These are phyloP conservation scores for Arthrobotrys pseudoclavata DNA, from an alignment of 2,329 filamentous ascomycete genomes.

Conservation along the genomic window DNA sequence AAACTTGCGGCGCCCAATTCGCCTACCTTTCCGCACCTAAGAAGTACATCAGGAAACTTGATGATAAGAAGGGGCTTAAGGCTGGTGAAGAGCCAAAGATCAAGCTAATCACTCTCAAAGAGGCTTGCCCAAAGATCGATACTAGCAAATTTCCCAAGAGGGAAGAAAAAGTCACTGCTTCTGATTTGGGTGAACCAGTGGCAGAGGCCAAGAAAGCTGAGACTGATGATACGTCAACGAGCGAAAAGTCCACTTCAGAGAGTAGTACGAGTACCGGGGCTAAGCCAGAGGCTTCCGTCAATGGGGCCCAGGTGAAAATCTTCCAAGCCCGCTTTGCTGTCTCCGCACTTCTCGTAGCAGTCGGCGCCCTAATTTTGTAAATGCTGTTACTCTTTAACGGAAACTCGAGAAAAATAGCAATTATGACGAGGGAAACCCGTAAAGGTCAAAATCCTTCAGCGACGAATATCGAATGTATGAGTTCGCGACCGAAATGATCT, in stretches of 20 bases:
- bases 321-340: conserved; percentile 31
- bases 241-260: conserved; percentile 4
- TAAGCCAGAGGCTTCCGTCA: conserved; percentile 7
- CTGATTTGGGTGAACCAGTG: conserved; percentile 1
- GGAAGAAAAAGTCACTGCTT: conserved; percentile 15
- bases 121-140: conserved; percentile 38
- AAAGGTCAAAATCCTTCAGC: background rate
- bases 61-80: background rate
- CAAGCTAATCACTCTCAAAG: conserved; percentile 19
- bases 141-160: conserved; percentile 48
- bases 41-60: conserved; percentile 18
- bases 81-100: background rate
- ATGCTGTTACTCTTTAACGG: background rate
- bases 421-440: background rate
- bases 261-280: background rate
- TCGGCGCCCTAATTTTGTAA: conserved; percentile 27
- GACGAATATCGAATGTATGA: background rate
- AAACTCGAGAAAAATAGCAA: background rate
- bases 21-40: conserved; percentile 39
- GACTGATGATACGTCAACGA: background rate
- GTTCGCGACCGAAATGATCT: background rate
- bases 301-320: background rate
- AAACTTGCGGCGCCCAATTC: conserved; percentile 39
- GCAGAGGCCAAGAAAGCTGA: conserved; percentile 16
- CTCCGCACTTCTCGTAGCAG: conserved; percentile 38